Conservation (phyloP, 1,139 yeast genomes). For the Pneumocystis murina region DNA sequence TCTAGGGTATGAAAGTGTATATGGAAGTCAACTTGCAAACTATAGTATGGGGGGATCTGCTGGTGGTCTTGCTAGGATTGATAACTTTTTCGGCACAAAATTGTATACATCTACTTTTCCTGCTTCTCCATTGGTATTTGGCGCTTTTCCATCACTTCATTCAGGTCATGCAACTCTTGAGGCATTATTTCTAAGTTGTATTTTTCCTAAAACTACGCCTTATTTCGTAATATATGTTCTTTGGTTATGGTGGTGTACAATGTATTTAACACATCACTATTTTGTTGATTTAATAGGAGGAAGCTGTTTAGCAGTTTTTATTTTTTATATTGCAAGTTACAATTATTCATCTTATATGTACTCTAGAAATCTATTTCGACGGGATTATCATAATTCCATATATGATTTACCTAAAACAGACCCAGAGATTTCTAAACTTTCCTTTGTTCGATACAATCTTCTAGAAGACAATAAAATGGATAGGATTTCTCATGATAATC, state of each 20-base stretch:
- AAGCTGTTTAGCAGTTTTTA: slow-evolving; percentile 35
- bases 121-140: slow-evolving; percentile 87
- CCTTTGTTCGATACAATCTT: neutral
- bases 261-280: slow-evolving; percentile 60
- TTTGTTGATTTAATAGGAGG: slow-evolving; percentile 42
- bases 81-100: slow-evolving; percentile 60
- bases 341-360: neutral
- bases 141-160: slow-evolving; percentile 94
- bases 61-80: slow-evolving; percentile 90
- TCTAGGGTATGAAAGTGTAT: slow-evolving; percentile 54
- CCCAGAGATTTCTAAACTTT: neutral
- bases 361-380: neutral
- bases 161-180: slow-evolving; percentile 48
- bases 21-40: slow-evolving; percentile 82
- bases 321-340: slow-evolving; percentile 19
- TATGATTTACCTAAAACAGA: neutral
- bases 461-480: neutral
- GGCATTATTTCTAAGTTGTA: slow-evolving; percentile 32
- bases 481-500: neutral
- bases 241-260: slow-evolving; percentile 63
- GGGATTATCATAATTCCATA: neutral
- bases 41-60: slow-evolving; percentile 90
- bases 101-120: slow-evolving; percentile 74
- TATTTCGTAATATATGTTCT: slow-evolving; percentile 25
- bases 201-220: slow-evolving; percentile 22